A percentile compares a stretch with the other conserved stretches of the same genome.
phyloP scores from a whole-genome alignment of 805 yeast genomes.

The Candida stauntonica region DNA sequence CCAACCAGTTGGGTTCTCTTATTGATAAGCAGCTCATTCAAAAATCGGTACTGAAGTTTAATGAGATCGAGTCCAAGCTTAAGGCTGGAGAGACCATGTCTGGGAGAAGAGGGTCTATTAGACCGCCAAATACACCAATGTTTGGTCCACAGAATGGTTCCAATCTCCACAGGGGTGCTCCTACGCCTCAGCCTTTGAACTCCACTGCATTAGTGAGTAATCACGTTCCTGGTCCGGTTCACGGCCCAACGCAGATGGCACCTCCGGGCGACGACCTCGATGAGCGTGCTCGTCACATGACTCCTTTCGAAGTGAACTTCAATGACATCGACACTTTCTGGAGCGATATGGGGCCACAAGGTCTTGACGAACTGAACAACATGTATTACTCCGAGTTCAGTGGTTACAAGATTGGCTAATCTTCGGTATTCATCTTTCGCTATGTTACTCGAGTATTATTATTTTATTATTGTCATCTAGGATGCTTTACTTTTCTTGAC shows the following conservation, averaged over 20 bases:
- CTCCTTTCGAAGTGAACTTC: constrained; percentile 19
- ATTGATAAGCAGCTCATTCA: constrained; percentile 16
- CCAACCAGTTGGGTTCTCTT: constrained; percentile 22
- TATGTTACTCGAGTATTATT: neutral
- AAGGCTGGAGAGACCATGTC: constrained; percentile 7
- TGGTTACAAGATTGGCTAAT: constrained; percentile 22
- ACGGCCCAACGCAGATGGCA: neutral
- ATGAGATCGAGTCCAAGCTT: constrained; percentile 8
- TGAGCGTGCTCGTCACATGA: constrained; percentile 9
- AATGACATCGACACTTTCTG: constrained; percentile 24
- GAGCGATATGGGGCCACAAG: constrained; percentile 27
- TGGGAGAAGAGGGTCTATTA: constrained; percentile 7
- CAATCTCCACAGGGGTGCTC: no score
- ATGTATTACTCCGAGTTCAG: constrained; percentile 27
- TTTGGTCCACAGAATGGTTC: constrained; percentile 8
- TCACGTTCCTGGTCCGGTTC: neutral
- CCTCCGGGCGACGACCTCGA: constrained; percentile 2
- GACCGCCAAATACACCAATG: constrained; percentile 9
- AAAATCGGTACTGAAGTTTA: constrained; percentile 14
- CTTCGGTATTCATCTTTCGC: neutral
- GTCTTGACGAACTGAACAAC: constrained; percentile 24
- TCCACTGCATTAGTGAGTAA: no score
- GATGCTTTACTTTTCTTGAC: neutral
- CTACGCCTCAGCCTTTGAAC: constrained; percentile 1
- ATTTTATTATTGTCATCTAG: neutral